These are phyloP conservation scores for Scutellaria galericulata DNA, from an alignment of 257 asterid genomes.

Conservation along the genomic window DNA sequence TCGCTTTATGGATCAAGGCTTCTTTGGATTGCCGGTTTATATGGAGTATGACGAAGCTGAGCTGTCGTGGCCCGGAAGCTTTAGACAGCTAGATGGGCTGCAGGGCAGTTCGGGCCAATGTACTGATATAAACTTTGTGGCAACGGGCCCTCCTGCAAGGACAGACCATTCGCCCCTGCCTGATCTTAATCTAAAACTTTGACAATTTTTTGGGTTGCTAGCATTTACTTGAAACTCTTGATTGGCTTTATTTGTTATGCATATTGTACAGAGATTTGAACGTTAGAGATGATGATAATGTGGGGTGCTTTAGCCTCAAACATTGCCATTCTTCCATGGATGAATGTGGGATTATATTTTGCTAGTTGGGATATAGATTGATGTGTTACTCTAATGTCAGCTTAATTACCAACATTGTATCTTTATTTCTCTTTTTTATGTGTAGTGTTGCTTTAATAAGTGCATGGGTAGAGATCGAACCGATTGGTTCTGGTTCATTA, in stretches of 20 bases:
- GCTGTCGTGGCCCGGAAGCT: constrained; percentile 88
- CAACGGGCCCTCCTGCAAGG: constrained; percentile 51
- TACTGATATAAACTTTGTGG: constrained; percentile 49
- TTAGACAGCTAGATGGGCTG: constrained; percentile 63
- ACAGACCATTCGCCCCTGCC: constrained; percentile 56
- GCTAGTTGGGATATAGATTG: constrained; percentile 10
- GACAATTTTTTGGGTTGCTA: constrained; percentile 22
- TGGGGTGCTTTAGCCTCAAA: constrained; percentile 11
- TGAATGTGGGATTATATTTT: constrained; percentile 29
- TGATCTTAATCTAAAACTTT: constrained; percentile 82
- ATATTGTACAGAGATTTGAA: constrained; percentile 51
- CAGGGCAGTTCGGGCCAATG: constrained; percentile 47
- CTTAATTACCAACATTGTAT: constrained; percentile 1
- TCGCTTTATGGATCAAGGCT: constrained; percentile 68
- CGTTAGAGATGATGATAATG: constrained; percentile 19
- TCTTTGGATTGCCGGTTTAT: constrained; percentile 59
- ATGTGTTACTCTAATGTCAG: constrained; percentile 5
- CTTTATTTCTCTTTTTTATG: neutral
- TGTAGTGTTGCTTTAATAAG: neutral
- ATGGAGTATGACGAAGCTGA: constrained; percentile 69
- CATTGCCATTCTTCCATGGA: neutral
- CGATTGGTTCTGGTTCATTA: too few relatives aligned
- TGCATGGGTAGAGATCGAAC: too few relatives aligned
- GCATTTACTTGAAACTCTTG: constrained; percentile 24
- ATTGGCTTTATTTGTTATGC: constrained; percentile 20